Evolutionary conservation across 768 basidiomycete species (phyloP).

Genomic region (Serendipita sp.): DNA sequence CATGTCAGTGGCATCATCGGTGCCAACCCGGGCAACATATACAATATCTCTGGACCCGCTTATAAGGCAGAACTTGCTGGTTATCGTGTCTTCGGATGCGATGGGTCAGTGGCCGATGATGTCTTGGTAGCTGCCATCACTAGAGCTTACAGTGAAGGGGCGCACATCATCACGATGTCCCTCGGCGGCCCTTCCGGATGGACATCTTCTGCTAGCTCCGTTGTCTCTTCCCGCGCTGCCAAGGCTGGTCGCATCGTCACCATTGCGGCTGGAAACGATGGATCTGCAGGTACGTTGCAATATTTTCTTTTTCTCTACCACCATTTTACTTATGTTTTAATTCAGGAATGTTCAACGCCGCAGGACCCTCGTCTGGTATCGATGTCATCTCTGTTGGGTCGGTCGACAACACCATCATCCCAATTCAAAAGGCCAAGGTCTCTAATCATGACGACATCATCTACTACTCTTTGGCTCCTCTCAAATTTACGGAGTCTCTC

Average conservation of each 20-base stretch:
- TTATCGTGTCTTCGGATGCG: constrained; percentile 19
- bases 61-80: constrained; percentile 20
- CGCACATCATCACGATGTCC: constrained; percentile 20
- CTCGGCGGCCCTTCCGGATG: constrained; percentile 22
- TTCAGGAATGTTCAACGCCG: constrained; percentile 22
- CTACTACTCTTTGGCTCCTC: constrained; percentile 12
- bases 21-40: constrained; percentile 19
- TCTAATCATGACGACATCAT: constrained; percentile 1
- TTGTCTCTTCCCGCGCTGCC: constrained; percentile 21
- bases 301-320: too few species aligned
- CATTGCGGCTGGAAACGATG: constrained; percentile 22
- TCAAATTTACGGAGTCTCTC: constrained; percentile 18
- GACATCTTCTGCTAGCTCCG: constrained; percentile 19
- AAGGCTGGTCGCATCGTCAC: constrained; percentile 20
- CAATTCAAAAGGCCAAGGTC: not conserved
- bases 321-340: too few species aligned
- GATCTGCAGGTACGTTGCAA: constrained; percentile 11
- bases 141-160: constrained; percentile 15
- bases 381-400: constrained; percentile 20
- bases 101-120: constrained; percentile 17
- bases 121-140: constrained; percentile 8
- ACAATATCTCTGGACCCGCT: constrained; percentile 25
- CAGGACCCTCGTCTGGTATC: constrained; percentile 19
- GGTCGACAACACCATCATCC: constrained; percentile 10
- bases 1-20: constrained; percentile 17